Base-by-base conservation (phyloP, 164 flowering plant genomes). In the Hamamelis virginiana region DNA sequence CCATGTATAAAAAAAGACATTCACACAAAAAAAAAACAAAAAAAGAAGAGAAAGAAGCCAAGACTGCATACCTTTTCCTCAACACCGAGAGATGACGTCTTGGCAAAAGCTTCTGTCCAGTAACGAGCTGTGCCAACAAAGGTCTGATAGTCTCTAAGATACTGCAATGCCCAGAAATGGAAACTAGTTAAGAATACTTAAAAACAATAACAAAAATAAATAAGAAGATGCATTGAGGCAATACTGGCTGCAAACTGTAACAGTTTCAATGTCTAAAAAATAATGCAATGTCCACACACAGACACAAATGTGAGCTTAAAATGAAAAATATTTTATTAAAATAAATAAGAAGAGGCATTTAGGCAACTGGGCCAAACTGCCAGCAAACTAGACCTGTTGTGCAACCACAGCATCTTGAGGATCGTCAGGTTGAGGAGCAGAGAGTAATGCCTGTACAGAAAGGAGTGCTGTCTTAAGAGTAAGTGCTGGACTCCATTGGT, bases 401-500 rank as follows among this genome's bases (percentile, higher is more conserved):
- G 99, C 98, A 28, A 96, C 99, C 57, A 93, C 97, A 51, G 99
- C 99, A 86, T 92, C 98, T 80, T 95, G 99, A 73, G 98, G 98
- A 76, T 95, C 99, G 80, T 85, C 91, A 46, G 99, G 98, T 75
- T 84, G 84, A 33, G 99, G 99, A 25, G 98, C 82, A 76, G 98
- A 96, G 6, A 96, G 94, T 60, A 96, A 79, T 61, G 99, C 99
- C 82, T 92, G 98, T 63, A 96, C 70, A 46, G 99, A 96, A 57
- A 96, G 86, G 46, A 96, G 85, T 44, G 99, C 97, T 27, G 99
- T 96, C 81, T 96, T 96, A 72, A 96, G 74, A 46, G 96, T 96
- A 16, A 96, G 91, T 18, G 99, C 99, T 0, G 97, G 98, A 82
- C 99, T 92, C 99, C 99, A 96, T 45, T 96, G 96, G 69, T 92